phyloP scores from a whole-genome alignment of 306 rosid species.

The Astragalus membranaceus region DNA sequence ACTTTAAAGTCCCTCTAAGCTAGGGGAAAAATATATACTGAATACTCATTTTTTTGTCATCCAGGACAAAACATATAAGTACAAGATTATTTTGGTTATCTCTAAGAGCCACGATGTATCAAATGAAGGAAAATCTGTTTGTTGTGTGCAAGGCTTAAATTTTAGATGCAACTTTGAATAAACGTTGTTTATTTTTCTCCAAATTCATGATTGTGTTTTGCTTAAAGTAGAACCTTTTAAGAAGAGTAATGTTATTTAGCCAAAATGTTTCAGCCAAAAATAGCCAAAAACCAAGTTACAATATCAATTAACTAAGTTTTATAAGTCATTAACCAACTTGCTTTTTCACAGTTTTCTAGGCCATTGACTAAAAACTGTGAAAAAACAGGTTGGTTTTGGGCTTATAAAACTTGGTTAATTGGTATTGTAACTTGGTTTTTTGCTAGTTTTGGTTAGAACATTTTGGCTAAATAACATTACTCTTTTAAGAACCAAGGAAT shows the following conservation, averaged over 20 bases:
- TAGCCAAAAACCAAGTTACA: no score
- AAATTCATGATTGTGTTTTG: constrained; percentile 18
- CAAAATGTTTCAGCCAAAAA: no score
- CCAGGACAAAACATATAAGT: not conserved
- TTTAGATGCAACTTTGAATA: constrained; percentile 9
- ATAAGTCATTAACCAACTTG: no score
- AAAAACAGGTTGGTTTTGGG: no score
- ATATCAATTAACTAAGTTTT: no score
- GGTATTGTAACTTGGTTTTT: no score
- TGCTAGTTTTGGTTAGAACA: no score
- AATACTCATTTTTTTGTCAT: not conserved
- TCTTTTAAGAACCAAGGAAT: not conserved
- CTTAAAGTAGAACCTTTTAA: not conserved
- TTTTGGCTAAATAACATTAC: no score
- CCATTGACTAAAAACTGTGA: no score
- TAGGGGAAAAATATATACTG: not conserved
- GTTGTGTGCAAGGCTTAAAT: constrained; percentile 31
- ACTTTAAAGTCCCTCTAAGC: not conserved
- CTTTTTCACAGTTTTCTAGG: no score
- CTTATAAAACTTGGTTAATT: no score
- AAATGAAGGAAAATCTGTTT: not conserved
- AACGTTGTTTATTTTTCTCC: not conserved
- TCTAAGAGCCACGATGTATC: constrained; percentile 6
- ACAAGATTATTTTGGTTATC: constrained; percentile 7
- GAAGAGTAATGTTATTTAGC: no score